Evolutionary conservation across 2,329 filamentous ascomycete species (phyloP), one percentile per base, ranked within the genome.

Genomic region (Aspergillus ochraceoroseus): DNA sequence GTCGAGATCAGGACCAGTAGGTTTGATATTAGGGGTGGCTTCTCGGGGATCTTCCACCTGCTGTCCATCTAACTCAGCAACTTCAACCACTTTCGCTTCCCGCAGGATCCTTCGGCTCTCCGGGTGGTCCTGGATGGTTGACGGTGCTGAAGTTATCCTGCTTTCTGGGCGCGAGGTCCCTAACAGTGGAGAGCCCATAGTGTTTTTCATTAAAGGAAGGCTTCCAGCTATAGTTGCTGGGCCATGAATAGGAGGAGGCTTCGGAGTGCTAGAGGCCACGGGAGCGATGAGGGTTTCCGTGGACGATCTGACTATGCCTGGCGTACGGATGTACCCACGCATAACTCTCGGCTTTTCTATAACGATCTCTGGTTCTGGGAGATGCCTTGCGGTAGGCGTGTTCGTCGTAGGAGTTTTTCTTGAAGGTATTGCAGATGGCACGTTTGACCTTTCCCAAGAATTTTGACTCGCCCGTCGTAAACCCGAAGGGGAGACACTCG

Each of bases 241-340:
- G 8, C 13, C n/a, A n/a, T n/a, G 26, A 28, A 41, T 17, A 9
- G 22, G 8, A 14, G 37, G 36, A 9, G 45, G 13, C 11, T 30
- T 30, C 3, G 19, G 26, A 11, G 23, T 11, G 7, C 43, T 45
- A 35, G 47, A 51, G 11, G 46, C 47, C 15, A 49, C 31, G n/a
- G 49, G 56, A 8, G 47, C 39, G 18, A 48, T 47, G 15, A 53
- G 43, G 25, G 47, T 53, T 44, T 57, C 59, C 15, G 54, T 56
- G 6, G 54, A 53, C 22, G 58, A 54, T 33, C 49, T 59, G 4
- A 48, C 51, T 15, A 57, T 49, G 22, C 53, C 58, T 47, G 56
- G 50, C 39, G 54, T 64, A 61, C 51, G 62, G 59, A 58, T 65
- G 61, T 53, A 63, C 38, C 62, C 62, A 64, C 56, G 59, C 44